Evolutionary conservation across 176 grass and related monocot genomes (phyloP), one percentile per base, ranked within the genome.

Genomic region (Oryza meridionalis): DNA sequence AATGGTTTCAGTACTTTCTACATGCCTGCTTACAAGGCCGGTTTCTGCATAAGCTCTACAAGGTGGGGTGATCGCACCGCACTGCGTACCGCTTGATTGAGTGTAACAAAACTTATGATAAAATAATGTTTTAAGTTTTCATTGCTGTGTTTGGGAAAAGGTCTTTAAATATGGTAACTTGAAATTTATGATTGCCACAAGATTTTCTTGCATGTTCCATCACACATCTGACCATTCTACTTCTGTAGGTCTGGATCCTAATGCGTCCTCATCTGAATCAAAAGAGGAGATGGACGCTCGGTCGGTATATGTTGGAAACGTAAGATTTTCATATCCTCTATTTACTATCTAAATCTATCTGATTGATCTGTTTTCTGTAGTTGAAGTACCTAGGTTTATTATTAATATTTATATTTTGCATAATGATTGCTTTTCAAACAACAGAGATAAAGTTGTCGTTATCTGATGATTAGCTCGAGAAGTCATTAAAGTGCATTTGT

Each of bases 221-320:
- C 43, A 71, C 17, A 11, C 8, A 80, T 32, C 11, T 7, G 10
- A 31, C 55, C 2, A 45, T 70, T 26, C 13, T 51, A 67, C 11
- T 26, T 43, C 32, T 87, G 32, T 66, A 90, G 80, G 84, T 24
- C 64, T 89, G 53, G 92, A 94, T 73, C 78, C 89, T 87, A 84
- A 22, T 55, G 77, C 82, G 50, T 26, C 81, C 80, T 70, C 89
- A 83, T 89, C 81, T 47, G 87, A 94, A 91, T 71, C 85, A 75
- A 94, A 92, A 70, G 89, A 94, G 49, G 87, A 94, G 55, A 88
- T 85, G 81, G 92, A 94, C 85, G 76, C 84, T 82, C 92, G 92
- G 4, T 94, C 92, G 0, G 82, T 94, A 7, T 92, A 85, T 31
- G 58, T 94, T 83, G 92, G 92, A 64, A 94, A 94, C 83, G 92